These are phyloP conservation scores for Ulota crispa DNA, from an alignment of 225 moss, liverwort and hornwort species.

Conservation along the genomic window DNA sequence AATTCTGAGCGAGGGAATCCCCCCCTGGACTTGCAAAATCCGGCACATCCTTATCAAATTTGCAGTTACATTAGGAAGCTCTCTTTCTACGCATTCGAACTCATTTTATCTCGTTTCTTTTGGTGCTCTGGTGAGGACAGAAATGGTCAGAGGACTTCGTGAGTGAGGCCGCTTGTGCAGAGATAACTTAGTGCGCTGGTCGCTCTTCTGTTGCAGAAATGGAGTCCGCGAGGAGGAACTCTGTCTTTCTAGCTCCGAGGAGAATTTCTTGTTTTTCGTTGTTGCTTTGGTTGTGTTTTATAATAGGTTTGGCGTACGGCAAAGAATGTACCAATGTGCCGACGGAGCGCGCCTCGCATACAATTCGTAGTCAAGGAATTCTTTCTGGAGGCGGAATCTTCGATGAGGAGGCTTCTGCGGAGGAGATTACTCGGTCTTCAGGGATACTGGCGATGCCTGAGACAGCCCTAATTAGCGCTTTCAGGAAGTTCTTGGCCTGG, in stretches of 20 bases:
- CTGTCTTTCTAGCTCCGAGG: not conserved
- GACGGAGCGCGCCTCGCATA: constrained; percentile 62
- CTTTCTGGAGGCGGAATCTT: not conserved
- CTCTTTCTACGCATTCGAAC: not conserved
- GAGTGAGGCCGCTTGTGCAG: constrained; percentile 4
- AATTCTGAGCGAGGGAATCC: not conserved
- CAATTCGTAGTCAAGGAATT: constrained; percentile 49
- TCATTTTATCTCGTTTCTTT: not conserved
- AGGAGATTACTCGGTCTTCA: not conserved
- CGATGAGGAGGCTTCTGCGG: constrained; percentile 3
- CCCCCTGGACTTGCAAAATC: not conserved
- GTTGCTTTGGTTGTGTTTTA: constrained; percentile 11
- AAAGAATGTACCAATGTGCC: constrained; percentile 97
- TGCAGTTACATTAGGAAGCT: not conserved
- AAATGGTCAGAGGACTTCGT: not conserved
- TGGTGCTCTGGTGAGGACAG: not conserved
- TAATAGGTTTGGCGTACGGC: constrained; percentile 26
- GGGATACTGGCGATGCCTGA: not conserved
- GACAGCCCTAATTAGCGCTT: constrained; percentile 24
- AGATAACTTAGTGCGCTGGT: not conserved
- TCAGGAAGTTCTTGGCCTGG: constrained; percentile 27
- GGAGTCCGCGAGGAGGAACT: constrained; percentile 9
- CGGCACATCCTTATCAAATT: not conserved
- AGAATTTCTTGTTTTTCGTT: not conserved
- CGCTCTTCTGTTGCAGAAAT: constrained; percentile 10